These are phyloP conservation scores for Nymphaea colorata DNA, from an alignment of 164 flowering plant genomes.

Conservation along the genomic window DNA sequence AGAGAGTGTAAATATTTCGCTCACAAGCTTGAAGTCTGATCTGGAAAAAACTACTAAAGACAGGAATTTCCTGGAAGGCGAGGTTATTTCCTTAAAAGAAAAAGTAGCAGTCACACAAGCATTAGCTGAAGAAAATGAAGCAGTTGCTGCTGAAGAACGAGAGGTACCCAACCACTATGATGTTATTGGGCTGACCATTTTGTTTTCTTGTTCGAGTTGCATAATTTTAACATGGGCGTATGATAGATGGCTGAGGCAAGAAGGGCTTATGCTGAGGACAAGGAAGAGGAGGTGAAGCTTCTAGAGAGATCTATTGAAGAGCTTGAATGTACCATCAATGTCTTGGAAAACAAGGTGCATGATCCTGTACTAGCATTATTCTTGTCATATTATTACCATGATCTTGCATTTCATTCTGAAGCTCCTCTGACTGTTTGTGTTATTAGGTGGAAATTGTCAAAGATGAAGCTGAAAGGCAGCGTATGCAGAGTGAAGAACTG, in stretches of 20 bases:
- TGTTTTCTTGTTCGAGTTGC: background rate
- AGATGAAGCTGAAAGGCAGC: slow-evolving; percentile 85
- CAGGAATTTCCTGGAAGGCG: slow-evolving; percentile 39
- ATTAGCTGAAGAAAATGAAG: slow-evolving; percentile 65
- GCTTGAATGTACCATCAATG: slow-evolving; percentile 74
- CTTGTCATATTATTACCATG: background rate
- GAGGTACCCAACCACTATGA: slow-evolving; percentile 34
- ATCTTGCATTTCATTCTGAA: background rate
- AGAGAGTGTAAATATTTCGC: slow-evolving; percentile 25
- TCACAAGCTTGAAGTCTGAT: slow-evolving; percentile 34
- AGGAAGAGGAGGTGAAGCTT: slow-evolving; percentile 81
- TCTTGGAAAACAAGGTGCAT: slow-evolving; percentile 76
- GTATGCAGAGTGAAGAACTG: slow-evolving; percentile 80
- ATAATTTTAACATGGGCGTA: slow-evolving; percentile 3
- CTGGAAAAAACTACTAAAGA: slow-evolving; percentile 33
- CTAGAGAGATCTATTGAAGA: slow-evolving; percentile 89
- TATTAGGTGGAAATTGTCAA: slow-evolving; percentile 66
- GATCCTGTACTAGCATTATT: background rate
- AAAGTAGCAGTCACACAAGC: slow-evolving; percentile 43
- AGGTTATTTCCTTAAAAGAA: slow-evolving; percentile 38
- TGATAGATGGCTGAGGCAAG: slow-evolving; percentile 58
- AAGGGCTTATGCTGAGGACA: slow-evolving; percentile 58
- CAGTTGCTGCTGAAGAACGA: slow-evolving; percentile 57
- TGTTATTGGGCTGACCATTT: background rate
- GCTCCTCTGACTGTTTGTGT: background rate